phyloP scores from a whole-genome alignment of 176 grass and related monocot species.

The Rhynchospora breviuscula region DNA sequence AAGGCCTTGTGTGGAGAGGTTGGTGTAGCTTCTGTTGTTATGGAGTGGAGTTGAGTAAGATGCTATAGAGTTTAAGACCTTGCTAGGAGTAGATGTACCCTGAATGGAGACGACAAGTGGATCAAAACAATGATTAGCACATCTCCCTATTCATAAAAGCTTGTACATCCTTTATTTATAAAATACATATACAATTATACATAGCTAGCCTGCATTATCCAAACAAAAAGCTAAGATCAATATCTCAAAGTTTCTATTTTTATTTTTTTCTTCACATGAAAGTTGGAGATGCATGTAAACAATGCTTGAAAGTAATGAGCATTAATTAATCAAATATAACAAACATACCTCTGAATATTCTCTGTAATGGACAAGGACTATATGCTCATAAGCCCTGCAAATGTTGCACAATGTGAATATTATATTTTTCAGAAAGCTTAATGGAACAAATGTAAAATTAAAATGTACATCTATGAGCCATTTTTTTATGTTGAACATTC shows the following conservation, averaged over 20 bases:
- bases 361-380: conserved; percentile 94
- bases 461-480: neutral
- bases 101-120: conserved; percentile 13
- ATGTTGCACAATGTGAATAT: conserved; percentile 14
- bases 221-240: neutral
- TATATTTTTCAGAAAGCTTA: neutral
- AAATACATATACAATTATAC: neutral
- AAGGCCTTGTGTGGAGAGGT: neutral
- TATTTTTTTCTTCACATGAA: neutral
- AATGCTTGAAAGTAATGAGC: conserved; percentile 10
- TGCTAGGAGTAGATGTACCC: conserved; percentile 28
- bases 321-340: conserved; percentile 21
- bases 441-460: neutral
- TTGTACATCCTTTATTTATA: neutral
- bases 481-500: neutral
- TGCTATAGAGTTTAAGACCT: conserved; percentile 14
- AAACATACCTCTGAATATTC: conserved; percentile 62
- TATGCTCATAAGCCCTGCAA: conserved; percentile 92
- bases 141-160: neutral
- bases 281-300: neutral
- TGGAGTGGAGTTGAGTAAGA: conserved; percentile 26
- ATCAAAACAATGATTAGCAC: neutral
- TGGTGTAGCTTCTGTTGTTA: conserved; percentile 1
- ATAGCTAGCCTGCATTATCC: neutral
- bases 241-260: neutral